A percentile compares a stretch with the other conserved stretches of the same genome.
Conservation (phyloP, 1,284 basidiomycete species). For the Butyriboletus appendiculatus region DNA sequence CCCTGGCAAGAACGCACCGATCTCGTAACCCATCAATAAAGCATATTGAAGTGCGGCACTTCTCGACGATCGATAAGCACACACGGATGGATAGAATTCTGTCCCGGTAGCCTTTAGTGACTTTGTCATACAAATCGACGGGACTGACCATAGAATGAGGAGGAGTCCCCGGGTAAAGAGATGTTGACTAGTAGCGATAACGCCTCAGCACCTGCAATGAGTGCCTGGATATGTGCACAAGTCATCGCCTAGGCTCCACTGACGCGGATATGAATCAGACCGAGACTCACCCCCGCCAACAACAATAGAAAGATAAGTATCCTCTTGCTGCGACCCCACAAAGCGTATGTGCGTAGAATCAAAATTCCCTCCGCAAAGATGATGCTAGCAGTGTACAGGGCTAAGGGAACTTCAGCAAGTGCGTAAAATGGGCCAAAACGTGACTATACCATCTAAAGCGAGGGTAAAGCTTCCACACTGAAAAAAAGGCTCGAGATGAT, state of each 20-base stretch:
- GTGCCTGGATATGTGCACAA: conserved; percentile 7
- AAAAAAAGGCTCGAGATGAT: not conserved
- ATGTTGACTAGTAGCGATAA: conserved; percentile 10
- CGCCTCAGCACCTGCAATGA: conserved; percentile 17
- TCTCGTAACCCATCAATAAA: conserved; percentile 28
- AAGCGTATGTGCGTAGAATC: conserved; percentile 31
- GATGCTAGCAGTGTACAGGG: conserved; percentile 19
- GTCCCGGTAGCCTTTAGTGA: not conserved
- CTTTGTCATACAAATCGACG: not conserved
- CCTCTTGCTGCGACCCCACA: conserved; percentile 24
- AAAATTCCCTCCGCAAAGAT: conserved; percentile 25
- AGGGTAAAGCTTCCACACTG: conserved; percentile 23
- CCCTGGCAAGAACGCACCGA: conserved; percentile 17
- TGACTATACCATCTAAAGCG: conserved; percentile 19
- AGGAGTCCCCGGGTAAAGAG: conserved; percentile 19
- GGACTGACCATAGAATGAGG: conserved; percentile 25
- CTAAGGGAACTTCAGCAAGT: conserved; percentile 13
- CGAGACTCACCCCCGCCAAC: conserved; percentile 21
- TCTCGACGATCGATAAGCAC: conserved; percentile 21
- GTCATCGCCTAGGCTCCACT: not conserved
- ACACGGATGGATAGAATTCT: conserved; percentile 27
- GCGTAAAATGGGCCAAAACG: not conserved
- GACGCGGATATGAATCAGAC: not conserved
- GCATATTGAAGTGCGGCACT: conserved; percentile 15
- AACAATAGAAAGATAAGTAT: conserved; percentile 22